Base-by-base conservation (phyloP, 2,329 filamentous ascomycete species). In the Colletotrichum sp. region DNA sequence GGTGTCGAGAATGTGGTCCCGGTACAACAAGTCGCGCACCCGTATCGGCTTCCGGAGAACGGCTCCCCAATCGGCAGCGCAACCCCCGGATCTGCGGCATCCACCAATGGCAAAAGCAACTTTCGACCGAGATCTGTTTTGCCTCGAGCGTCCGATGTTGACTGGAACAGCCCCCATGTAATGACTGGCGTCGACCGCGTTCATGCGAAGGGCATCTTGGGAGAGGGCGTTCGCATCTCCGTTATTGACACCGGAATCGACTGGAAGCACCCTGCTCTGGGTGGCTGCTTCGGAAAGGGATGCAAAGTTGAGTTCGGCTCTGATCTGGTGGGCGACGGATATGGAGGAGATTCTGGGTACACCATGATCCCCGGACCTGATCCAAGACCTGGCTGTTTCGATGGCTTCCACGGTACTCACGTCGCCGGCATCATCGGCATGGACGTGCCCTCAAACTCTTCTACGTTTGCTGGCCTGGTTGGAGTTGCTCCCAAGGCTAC, bases 361-460 rank as follows among this genome's bases (percentile, higher is more conserved):
- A 63, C 30, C 12, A 66, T 43, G 21, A 48, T 52, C 18, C 78
- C 78, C 7, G 62, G 71, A 5, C 78, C 78, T 18, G 79, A 77
- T 26, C 52, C 67, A 12, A 77, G 79, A 28, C 79, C 79, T 26
- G 70, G 76, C 69, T 78, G 77, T 18, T 78, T 71, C 18, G 58
- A 64, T 2, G 73, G 76, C 3, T 85, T 85, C 21, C 80, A 81
- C 70, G 80, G 80, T 10, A 80, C 79, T 8, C 80, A 80, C 43
- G 76, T 79, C 36, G 69, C 78, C 0, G 78, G 78, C 28, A 78
- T 79, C n/a, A 69, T 79, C 28, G 77, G 71, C 18, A 74, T 74
- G 71, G 71, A 74, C 2, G 67, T 71, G 1, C 26, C 71, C 7
- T 64, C 48, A 1, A 55, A 74, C 28, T 38, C 67, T 10, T 66